A percentile compares a stretch with the other conserved stretches of the same genome.
These are phyloP conservation scores for Bipolaris zeicola DNA, from an alignment of 2,329 filamentous ascomycete species.

Conservation along the genomic window DNA sequence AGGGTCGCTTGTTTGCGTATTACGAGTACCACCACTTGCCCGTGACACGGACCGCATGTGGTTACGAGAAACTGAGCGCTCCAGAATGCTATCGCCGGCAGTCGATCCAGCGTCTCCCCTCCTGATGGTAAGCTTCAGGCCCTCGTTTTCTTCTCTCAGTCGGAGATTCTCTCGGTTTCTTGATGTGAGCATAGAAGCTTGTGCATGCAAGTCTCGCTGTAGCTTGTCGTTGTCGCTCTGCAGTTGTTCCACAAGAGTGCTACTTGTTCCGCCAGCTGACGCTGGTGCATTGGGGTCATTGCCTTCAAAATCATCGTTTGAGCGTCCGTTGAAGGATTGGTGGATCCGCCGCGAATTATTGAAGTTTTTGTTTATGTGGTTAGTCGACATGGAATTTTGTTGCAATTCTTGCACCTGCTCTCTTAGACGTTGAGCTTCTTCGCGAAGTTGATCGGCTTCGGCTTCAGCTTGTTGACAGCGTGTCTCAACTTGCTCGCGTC, in stretches of 20 bases:
- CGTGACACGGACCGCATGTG: conserved; percentile 76
- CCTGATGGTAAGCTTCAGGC: conserved; percentile 85
- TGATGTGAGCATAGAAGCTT: conserved; percentile 97
- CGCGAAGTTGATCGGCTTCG: conserved; percentile 80
- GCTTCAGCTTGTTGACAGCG: conserved; percentile 89
- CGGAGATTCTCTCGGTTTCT: conserved; percentile 93
- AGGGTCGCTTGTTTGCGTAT: conserved; percentile 70
- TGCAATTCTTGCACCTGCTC: conserved; percentile 48
- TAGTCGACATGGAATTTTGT: conserved; percentile 43
- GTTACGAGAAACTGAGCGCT: conserved; percentile 89
- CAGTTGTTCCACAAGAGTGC: conserved; percentile 81
- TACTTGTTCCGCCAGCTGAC: conserved; percentile 55
- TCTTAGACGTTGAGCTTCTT: conserved; percentile 77
- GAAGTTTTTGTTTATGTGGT: conserved; percentile 45
- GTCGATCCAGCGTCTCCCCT: conserved; percentile 67
- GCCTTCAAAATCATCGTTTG: conserved; percentile 49
- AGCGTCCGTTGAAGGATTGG: conserved; percentile 44
- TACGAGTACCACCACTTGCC: conserved; percentile 62
- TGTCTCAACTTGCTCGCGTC: conserved; percentile 85
- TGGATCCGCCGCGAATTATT: conserved; percentile 50
- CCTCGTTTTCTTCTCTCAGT: conserved; percentile 95
- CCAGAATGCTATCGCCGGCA: conserved; percentile 86
- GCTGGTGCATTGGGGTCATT: conserved; percentile 37
- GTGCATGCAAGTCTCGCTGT: conserved; percentile 88
- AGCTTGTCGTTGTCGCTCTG: conserved; percentile 92